Evolutionary conservation across 192 early-diverging fungal genomes (phyloP).

Genomic region (Coemansia sp.): DNA sequence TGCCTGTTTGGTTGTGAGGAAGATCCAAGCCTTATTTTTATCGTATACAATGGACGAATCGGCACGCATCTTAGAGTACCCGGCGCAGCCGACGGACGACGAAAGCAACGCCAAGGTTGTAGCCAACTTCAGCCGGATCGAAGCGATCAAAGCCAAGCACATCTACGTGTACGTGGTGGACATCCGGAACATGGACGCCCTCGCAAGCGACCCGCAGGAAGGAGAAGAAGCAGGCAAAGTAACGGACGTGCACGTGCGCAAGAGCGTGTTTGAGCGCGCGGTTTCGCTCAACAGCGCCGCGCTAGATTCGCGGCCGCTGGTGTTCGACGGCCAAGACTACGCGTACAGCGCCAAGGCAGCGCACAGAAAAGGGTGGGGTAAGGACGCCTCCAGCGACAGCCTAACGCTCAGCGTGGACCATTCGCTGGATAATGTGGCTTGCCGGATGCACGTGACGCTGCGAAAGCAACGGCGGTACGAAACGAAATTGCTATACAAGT

Average conservation of each 20-base stretch:
- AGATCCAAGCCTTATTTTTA: no score
- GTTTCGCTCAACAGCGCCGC: neutral
- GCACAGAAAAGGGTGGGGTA: constrained; percentile 17
- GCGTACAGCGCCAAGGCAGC: constrained; percentile 23
- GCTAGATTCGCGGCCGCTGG: neutral
- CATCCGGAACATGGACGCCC: constrained; percentile 34
- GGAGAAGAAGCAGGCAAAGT: neutral
- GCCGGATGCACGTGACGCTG: constrained; percentile 18
- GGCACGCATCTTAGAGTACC: neutral
- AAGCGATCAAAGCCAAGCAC: constrained; percentile 14
- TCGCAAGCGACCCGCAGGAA: neutral
- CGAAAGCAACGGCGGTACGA: constrained; percentile 25
- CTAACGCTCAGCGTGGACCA: neutral
- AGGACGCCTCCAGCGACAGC: neutral
- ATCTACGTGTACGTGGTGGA: constrained; percentile 38
- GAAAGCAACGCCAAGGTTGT: neutral
- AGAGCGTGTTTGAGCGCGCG: neutral
- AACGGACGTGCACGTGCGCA: constrained; percentile 1
- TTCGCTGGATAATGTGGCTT: neutral
- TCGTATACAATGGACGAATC: neutral
- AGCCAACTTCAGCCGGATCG: constrained; percentile 16
- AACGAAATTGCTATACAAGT: constrained; percentile 1
- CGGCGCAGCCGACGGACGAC: neutral
- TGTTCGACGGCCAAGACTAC: constrained; percentile 33
- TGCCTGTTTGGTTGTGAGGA: no score